Conservation (phyloP, 2,329 filamentous ascomycete genomes). For the Scorias spongiosa region DNA sequence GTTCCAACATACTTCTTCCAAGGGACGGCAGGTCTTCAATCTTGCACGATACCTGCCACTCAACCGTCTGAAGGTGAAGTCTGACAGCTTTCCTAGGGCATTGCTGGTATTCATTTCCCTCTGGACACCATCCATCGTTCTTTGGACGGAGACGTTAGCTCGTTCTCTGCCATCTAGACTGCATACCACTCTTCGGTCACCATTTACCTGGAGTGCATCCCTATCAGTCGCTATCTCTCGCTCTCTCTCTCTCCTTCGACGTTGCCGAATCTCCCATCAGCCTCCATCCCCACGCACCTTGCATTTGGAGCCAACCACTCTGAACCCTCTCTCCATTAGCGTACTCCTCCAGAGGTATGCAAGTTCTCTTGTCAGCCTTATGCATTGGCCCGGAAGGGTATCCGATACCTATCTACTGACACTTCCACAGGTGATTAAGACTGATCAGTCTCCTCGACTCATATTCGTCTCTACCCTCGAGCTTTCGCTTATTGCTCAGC, state of each 20-base stretch:
- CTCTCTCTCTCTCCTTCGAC: slow-evolving; percentile 22
- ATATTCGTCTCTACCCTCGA: not conserved
- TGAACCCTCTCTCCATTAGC: slow-evolving; percentile 21
- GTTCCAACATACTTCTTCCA: no score
- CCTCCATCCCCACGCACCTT: not conserved
- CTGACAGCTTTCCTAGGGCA: not conserved
- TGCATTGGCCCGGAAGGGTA: slow-evolving; percentile 5
- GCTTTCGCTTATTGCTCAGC: not conserved
- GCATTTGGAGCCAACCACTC: slow-evolving; percentile 13
- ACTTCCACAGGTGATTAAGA: slow-evolving; percentile 4
- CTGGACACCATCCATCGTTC: slow-evolving; percentile 11
- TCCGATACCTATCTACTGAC: not conserved
- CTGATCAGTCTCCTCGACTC: not conserved
- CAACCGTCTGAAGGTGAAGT: not conserved
- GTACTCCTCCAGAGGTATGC: slow-evolving; percentile 34
- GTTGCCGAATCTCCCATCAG: slow-evolving; percentile 13
- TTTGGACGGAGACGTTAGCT: slow-evolving; percentile 37
- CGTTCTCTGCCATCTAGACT: slow-evolving; percentile 30
- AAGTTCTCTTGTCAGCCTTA: slow-evolving; percentile 10
- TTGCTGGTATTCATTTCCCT: not conserved
- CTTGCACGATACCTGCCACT: not conserved
- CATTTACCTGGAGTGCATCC: slow-evolving; percentile 5
- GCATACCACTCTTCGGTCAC: not conserved
- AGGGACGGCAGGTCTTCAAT: not conserved
- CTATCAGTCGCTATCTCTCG: no score